Evolutionary conservation across 2,329 filamentous ascomycete genomes (phyloP).

Genomic region (Stagonosporopsis vannaccii): DNA sequence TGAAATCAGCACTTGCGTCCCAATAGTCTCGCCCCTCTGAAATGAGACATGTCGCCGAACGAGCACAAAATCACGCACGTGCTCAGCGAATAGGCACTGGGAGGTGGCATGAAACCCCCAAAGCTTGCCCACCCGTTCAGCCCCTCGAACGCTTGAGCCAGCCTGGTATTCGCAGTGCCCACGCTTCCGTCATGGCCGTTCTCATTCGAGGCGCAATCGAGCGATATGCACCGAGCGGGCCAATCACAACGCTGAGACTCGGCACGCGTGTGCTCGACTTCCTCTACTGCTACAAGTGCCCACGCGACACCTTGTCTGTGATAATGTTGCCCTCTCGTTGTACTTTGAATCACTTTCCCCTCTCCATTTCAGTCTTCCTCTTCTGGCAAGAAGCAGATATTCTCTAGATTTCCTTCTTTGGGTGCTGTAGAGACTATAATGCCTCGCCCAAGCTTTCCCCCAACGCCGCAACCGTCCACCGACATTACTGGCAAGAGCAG

Average conservation of each 20-base stretch:
- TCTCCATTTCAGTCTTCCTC: conserved; percentile 15
- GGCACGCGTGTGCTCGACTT: conserved; percentile 27
- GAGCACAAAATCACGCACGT: conserved; percentile 17
- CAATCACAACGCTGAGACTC: conserved; percentile 30
- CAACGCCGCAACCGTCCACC: conserved; percentile 80
- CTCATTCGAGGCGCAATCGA: conserved; percentile 36
- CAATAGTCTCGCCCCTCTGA: conserved; percentile 1
- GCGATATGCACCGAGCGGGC: conserved; percentile 15
- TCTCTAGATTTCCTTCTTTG: conserved; percentile 22
- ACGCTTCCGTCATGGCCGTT: conserved; percentile 33
- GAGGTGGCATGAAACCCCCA: conserved; percentile 10
- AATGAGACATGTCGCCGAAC: conserved; percentile 1
- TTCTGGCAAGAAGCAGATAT: conserved; percentile 16
- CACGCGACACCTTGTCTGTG: conserved; percentile 39
- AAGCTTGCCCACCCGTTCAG: conserved; percentile 26
- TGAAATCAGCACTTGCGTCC: conserved; percentile 1
- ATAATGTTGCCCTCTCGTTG: conserved; percentile 27
- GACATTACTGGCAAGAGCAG: conserved; percentile 79
- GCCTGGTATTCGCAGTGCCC: conserved; percentile 26
- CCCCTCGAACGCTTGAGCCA: conserved; percentile 21
- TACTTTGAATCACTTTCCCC: conserved; percentile 16
- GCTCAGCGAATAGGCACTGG: conserved; percentile 17
- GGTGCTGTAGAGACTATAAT: conserved; percentile 55
- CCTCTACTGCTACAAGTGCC: conserved; percentile 34
- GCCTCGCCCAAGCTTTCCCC: conserved; percentile 70